Evolutionary conservation across 78 protist genomes (phyloP).

Genomic region (Ministeria vibrans): DNA sequence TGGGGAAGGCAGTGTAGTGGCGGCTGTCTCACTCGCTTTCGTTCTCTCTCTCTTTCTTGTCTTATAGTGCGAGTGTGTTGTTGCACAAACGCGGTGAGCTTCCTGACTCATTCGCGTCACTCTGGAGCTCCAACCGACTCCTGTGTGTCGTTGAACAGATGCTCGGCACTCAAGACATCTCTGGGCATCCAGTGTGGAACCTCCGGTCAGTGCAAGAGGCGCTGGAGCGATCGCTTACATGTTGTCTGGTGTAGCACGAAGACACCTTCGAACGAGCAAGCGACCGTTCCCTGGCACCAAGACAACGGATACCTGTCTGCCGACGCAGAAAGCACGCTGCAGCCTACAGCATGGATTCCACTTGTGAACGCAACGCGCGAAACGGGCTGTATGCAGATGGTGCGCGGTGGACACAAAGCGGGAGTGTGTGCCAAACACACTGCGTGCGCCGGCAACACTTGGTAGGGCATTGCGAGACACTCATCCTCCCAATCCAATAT

Average conservation of each 20-base stretch:
- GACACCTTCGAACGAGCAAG: not conserved
- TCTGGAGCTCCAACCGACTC: not conserved
- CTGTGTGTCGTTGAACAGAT: not conserved
- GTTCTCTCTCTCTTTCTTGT: no score
- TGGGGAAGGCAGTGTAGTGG: no score
- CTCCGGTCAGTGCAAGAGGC: conserved; percentile 14
- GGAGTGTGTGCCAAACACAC: not conserved
- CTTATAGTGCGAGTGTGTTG: no score
- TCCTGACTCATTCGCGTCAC: no score
- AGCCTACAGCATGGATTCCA: conserved; percentile 19
- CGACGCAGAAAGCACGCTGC: not conserved
- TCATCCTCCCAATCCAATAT: not conserved
- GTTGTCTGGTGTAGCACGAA: not conserved
- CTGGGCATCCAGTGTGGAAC: conserved; percentile 25
- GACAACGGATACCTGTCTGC: conserved; percentile 2
- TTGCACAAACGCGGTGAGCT: no score
- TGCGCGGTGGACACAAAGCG: not conserved
- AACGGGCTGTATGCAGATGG: conserved; percentile 21
- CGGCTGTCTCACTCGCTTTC: no score
- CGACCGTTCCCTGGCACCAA: conserved; percentile 28
- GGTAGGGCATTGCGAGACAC: not conserved
- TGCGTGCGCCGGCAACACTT: conserved; percentile 7
- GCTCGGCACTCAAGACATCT: not conserved
- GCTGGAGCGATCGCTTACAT: not conserved
- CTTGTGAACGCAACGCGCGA: not conserved